These are phyloP conservation scores for Paramecium tetraurelia DNA, from an alignment of 73 alveolate species.

Conservation along the genomic window DNA sequence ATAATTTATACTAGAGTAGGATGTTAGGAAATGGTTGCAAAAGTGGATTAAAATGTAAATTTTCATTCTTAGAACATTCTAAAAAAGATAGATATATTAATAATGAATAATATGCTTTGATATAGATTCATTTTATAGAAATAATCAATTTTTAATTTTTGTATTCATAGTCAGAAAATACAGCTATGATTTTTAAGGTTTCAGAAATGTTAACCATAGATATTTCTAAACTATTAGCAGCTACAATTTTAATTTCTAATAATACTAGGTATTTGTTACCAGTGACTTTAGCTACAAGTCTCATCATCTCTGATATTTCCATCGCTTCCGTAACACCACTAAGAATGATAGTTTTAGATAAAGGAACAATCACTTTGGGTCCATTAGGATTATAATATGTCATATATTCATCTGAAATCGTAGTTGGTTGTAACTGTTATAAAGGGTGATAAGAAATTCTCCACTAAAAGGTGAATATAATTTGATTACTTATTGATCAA, in stretches of 20 bases:
- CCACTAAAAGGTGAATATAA: not conserved
- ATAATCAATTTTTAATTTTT: not conserved
- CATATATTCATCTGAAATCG: not conserved
- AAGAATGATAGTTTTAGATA: not conserved
- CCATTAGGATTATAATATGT: not conserved
- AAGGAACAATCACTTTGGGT: not conserved
- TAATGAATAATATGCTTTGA: not conserved
- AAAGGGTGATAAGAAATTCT: conserved; percentile 3
- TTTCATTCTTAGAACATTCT: too few relatives aligned
- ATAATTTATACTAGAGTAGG: too few relatives aligned
- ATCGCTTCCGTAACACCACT: not conserved
- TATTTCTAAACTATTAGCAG: not conserved
- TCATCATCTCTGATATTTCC: conserved; percentile 13
- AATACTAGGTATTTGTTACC: not conserved
- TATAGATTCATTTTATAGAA: not conserved
- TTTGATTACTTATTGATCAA: conserved; percentile 19
- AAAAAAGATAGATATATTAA: not conserved
- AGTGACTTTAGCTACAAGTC: conserved; percentile 6
- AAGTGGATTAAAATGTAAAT: too few relatives aligned
- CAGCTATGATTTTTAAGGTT: conserved; percentile 29
- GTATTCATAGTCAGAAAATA: conserved; percentile 41
- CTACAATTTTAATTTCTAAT: not conserved
- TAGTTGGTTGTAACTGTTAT: not conserved
- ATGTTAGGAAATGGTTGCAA: not conserved
- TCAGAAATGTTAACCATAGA: not conserved